These are phyloP conservation scores for Linaria vulgaris DNA, from an alignment of 257 asterid species.

Conservation along the genomic window DNA sequence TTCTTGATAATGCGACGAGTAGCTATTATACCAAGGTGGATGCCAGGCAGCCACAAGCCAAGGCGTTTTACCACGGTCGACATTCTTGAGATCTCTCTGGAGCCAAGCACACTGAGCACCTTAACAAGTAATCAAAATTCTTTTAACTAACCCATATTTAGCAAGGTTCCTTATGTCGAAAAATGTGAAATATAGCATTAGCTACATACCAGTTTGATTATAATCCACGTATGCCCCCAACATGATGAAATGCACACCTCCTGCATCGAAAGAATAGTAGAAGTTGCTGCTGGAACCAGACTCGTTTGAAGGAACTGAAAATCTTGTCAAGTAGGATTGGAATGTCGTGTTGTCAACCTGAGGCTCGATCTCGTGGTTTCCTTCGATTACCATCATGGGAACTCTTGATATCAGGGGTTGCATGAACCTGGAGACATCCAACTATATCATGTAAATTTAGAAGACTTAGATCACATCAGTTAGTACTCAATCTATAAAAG, in stretches of 20 bases:
- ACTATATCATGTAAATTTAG: too few relatives aligned
- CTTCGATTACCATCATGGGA: slow-evolving; percentile 91
- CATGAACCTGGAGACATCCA: slow-evolving; percentile 61
- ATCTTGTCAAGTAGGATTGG: slow-evolving; percentile 61
- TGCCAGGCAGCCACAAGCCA: slow-evolving; percentile 91
- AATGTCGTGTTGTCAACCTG: slow-evolving; percentile 55
- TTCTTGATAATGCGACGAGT: slow-evolving; percentile 84
- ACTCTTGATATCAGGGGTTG: slow-evolving; percentile 69
- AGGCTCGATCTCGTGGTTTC: slow-evolving; percentile 91
- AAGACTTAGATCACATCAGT: not conserved
- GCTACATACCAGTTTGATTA: slow-evolving; percentile 50
- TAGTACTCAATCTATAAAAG: not conserved
- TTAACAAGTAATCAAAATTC: slow-evolving; percentile 23
- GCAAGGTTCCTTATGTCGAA: not conserved
- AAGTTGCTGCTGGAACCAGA: slow-evolving; percentile 59
- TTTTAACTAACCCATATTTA: not conserved
- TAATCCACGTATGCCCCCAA: slow-evolving; percentile 82
- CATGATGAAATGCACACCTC: slow-evolving; percentile 79
- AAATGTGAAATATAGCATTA: not conserved
- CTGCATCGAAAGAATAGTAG: slow-evolving; percentile 86
- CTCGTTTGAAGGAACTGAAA: slow-evolving; percentile 77
- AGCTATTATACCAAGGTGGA: slow-evolving; percentile 92
- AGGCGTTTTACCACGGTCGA: slow-evolving; percentile 57
- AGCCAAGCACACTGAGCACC: slow-evolving; percentile 85
- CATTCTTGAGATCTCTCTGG: slow-evolving; percentile 50